Evolutionary conservation across 1,284 basidiomycete genomes (phyloP).

Genomic region (Mycosarcoma maydis): DNA sequence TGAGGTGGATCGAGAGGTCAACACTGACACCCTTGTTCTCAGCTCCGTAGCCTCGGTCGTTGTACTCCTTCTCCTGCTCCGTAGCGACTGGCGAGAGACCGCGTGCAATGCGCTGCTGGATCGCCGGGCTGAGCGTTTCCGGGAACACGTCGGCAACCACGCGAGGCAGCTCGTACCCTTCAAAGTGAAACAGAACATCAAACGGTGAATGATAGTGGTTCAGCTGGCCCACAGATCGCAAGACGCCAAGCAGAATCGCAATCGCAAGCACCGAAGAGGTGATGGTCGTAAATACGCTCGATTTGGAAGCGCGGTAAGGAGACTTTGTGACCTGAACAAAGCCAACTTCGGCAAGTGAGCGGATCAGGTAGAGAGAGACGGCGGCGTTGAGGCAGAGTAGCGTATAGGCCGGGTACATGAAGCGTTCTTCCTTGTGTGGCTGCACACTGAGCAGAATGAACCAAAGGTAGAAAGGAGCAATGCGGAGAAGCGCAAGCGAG

Average conservation of each 20-base stretch:
- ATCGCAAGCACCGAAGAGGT: conserved; percentile 77
- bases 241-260: conserved; percentile 77
- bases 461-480: conserved; percentile 91
- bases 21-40: conserved; percentile 30
- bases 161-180: conserved; percentile 81
- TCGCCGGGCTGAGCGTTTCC: conserved; percentile 16
- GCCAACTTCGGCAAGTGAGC: conserved; percentile 41
- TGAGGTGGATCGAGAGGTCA: conserved; percentile 25
- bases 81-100: conserved; percentile 37
- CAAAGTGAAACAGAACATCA: conserved; percentile 77
- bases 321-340: conserved; percentile 53
- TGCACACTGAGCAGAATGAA: conserved; percentile 80
- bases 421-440: conserved; percentile 96
- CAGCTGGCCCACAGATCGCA: conserved; percentile 82
- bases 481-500: conserved; percentile 75
- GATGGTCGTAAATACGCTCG: conserved; percentile 76
- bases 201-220: conserved; percentile 92
- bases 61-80: conserved; percentile 40
- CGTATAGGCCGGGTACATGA: conserved; percentile 95
- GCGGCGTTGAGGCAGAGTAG: conserved; percentile 94
- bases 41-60: conserved; percentile 28
- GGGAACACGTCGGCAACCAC: conserved; percentile 68
- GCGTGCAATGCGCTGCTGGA: conserved; percentile 27
- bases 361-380: conserved; percentile 75
- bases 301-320: conserved; percentile 49